Conservation (phyloP, 108 stramenopile species). For the Discostella stelligeroides region DNA sequence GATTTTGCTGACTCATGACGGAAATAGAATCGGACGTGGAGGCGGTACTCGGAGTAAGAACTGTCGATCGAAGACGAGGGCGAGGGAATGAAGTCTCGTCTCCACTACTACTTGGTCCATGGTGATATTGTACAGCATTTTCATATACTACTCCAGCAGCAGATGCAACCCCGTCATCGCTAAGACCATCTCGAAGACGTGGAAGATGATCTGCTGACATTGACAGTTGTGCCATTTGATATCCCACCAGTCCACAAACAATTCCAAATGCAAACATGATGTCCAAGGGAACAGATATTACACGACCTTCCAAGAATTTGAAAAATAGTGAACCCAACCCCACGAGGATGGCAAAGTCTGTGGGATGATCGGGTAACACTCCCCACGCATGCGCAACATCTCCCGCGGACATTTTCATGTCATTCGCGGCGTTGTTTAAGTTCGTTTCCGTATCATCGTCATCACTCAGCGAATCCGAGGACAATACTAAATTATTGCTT, state of each 20-base stretch:
- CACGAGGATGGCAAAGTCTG: constrained; percentile 24
- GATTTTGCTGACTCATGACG: no score
- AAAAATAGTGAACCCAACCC: constrained; percentile 28
- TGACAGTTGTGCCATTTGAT: constrained; percentile 11
- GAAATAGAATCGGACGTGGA: no score
- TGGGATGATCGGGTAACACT: constrained; percentile 31
- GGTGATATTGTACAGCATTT: no score
- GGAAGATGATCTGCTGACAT: no score
- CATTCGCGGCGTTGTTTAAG: neutral
- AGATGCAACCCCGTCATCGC: no score
- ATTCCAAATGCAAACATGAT: constrained; percentile 19
- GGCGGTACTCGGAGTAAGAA: no score
- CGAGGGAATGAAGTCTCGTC: no score
- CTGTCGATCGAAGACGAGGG: neutral
- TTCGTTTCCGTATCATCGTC: constrained; percentile 2
- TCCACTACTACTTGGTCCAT: no score
- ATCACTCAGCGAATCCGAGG: neutral
- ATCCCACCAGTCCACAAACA: constrained; percentile 38
- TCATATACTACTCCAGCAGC: no score
- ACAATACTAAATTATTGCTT: constrained; percentile 6
- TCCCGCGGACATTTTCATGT: neutral
- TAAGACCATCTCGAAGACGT: no score
- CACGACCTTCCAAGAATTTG: constrained; percentile 27
- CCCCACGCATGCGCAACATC: neutral
- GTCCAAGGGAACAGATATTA: constrained; percentile 26